These are phyloP conservation scores for Hansenula lynferdii DNA, from an alignment of 1,139 yeast species.

Conservation along the genomic window DNA sequence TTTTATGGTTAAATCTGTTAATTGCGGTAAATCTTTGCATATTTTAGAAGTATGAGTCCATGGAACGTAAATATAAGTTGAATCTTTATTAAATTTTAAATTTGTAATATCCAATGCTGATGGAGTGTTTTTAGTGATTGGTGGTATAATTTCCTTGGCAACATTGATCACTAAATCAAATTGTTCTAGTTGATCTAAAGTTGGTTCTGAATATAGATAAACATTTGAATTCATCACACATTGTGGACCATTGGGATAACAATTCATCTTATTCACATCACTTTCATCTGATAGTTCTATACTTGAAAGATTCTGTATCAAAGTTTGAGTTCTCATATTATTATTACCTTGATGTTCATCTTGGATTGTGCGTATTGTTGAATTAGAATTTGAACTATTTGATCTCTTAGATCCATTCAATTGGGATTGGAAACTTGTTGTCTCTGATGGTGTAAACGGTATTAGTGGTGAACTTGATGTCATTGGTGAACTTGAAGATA, in stretches of 20 bases:
- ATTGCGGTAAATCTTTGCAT: constrained; percentile 51
- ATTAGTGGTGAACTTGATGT: constrained; percentile 15
- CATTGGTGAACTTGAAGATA: constrained; percentile 12
- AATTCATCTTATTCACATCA: constrained; percentile 31
- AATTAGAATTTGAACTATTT: constrained; percentile 1
- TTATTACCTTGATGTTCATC: too few species aligned
- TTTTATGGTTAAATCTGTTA: constrained; percentile 50
- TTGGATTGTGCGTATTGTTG: too few species aligned
- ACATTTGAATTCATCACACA: constrained; percentile 48
- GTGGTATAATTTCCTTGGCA: constrained; percentile 62
- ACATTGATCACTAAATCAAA: constrained; percentile 83
- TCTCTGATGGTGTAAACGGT: constrained; percentile 16
- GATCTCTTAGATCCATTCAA: background rate
- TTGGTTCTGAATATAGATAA: constrained; percentile 58
- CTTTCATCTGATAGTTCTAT: constrained; percentile 19
- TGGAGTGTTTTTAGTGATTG: constrained; percentile 6
- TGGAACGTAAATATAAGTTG: constrained; percentile 59
- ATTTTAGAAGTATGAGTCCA: constrained; percentile 85
- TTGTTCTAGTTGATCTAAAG: constrained; percentile 42
- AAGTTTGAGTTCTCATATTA: constrained; percentile 20
- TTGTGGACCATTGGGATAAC: constrained; percentile 81
- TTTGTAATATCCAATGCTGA: constrained; percentile 11
- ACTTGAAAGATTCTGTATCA: constrained; percentile 16
- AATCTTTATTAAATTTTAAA: background rate
- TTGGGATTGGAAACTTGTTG: constrained; percentile 1